Conservation (phyloP, 108 stramenopile species). For the Nitzschia inconspicua region DNA sequence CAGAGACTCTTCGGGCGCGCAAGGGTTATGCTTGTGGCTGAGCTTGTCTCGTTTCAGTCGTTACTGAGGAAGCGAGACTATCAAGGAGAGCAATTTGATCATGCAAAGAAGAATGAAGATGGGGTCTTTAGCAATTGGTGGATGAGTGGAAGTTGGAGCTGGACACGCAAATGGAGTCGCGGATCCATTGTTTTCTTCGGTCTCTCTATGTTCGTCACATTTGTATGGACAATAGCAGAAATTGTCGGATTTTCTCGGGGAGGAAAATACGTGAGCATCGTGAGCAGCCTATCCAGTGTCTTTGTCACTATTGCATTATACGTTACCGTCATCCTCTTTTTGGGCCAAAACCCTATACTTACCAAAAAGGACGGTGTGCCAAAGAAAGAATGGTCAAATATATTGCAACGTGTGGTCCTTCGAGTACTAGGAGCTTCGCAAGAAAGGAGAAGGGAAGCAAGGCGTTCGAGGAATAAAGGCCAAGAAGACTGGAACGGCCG, state of each 20-base stretch:
- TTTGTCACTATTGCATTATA: slow-evolving; percentile 39
- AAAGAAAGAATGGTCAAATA: neutral
- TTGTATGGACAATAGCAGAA: slow-evolving; percentile 49
- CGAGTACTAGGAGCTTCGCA: slow-evolving; percentile 39
- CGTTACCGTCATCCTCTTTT: slow-evolving; percentile 37
- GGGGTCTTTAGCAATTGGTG: slow-evolving; percentile 28
- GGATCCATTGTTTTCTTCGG: slow-evolving; percentile 44
- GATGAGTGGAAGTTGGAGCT: neutral
- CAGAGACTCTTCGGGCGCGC: slow-evolving; percentile 49
- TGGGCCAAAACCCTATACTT: slow-evolving; percentile 9
- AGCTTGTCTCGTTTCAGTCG: slow-evolving; percentile 58
- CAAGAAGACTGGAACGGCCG: slow-evolving; percentile 38
- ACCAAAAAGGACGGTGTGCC: neutral
- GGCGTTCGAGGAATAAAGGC: neutral
- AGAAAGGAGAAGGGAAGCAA: no score
- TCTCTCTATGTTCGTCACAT: slow-evolving; percentile 31
- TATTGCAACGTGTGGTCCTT: slow-evolving; percentile 29
- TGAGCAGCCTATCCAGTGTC: slow-evolving; percentile 39
- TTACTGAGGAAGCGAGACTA: slow-evolving; percentile 25
- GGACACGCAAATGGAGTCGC: slow-evolving; percentile 32
- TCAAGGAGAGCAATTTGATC: neutral
- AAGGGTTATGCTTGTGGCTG: slow-evolving; percentile 51
- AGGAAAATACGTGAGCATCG: slow-evolving; percentile 19
- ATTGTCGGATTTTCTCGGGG: slow-evolving; percentile 28
- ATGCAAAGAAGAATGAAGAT: neutral